These are phyloP conservation scores for Hyphopichia burtonii DNA, from an alignment of 1,139 yeast genomes.

Conservation along the genomic window DNA sequence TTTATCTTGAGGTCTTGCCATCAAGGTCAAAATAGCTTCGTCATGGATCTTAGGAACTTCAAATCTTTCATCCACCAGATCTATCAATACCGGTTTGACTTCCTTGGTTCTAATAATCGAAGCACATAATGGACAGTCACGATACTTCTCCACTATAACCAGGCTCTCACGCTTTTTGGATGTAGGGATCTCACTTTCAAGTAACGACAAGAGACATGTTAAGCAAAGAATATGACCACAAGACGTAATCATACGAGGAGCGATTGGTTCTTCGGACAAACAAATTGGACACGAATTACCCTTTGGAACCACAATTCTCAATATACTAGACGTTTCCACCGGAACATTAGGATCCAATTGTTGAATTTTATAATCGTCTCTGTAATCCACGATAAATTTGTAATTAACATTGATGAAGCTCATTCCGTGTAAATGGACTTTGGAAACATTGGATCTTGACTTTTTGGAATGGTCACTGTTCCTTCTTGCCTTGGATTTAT, in stretches of 20 bases:
- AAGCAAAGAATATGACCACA: conserved; percentile 94
- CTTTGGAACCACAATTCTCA: conserved; percentile 70
- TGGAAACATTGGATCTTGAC: conserved; percentile 7
- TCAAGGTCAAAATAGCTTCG: conserved; percentile 62
- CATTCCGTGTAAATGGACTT: conserved; percentile 59
- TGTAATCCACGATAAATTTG: conserved; percentile 71
- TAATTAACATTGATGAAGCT: conserved; percentile 82
- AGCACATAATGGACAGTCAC: conserved; percentile 86
- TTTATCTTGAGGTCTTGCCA: conserved; percentile 65
- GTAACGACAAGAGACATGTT: conserved; percentile 72
- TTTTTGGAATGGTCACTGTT: conserved; percentile 6
- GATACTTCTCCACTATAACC: conserved; percentile 50
- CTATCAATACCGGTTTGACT: conserved; percentile 68
- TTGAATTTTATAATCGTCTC: conserved; percentile 56
- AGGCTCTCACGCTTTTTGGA: conserved; percentile 35
- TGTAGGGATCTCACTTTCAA: conserved; percentile 55
- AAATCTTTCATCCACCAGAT: conserved; percentile 52
- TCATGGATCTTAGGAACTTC: conserved; percentile 63
- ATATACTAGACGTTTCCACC: conserved; percentile 58
- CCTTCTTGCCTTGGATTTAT: conserved; percentile 4
- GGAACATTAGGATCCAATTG: conserved; percentile 73
- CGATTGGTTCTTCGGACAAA: conserved; percentile 75
- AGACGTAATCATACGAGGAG: conserved; percentile 85
- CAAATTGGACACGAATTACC: conserved; percentile 92
- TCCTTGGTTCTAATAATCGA: conserved; percentile 59